Base-by-base conservation (phyloP, 73 alveolate genomes). In the Paramecium caudatum region DNA sequence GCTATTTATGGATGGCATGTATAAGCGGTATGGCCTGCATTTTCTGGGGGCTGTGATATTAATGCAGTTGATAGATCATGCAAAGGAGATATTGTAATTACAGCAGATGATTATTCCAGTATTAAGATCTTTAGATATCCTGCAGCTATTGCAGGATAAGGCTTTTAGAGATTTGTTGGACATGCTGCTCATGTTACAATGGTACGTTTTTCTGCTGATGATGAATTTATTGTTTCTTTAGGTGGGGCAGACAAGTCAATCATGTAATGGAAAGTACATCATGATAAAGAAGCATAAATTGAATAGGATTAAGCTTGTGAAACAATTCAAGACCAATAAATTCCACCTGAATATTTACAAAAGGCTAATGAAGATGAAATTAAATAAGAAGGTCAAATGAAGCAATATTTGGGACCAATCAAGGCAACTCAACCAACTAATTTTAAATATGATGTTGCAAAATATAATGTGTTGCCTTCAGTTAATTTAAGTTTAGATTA, bases 171-270 rank as follows among this genome's bases (percentile, higher is more conserved):
- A 85, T 98, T 94, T 92, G 85, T 94, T 3, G 96, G 96, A 1
- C 96, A 92, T 46, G 93, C 96, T 10, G 46, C 95, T 17, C 96
- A 92, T 68, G 99, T 98, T 13, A 98, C 99, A 2, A 95, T 93
- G 23, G 98, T 96, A 33, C 93, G 98, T 78, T 98, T 98, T 92
- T 70, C 81, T 87, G 87, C 80, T 13, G 91, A 94, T 61, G 92
- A 95, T 81, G 94, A 94, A 30, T 95, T 95, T 91, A 93, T 97
- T 0, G 94, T 97, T 65, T 94, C 99, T 27, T 94, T 97, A n/a
- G 99, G 99, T 30, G 99, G 99, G 47, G 95, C 96, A 68, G 99
- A 98, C 82, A 98, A 97, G 91, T 90, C 98, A 25, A 94, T 97
- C 46, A 93, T 98, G 84, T 96, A 97, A 90, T 98, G 99, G 98